Percentiles rank a stretch among this genome's conserved stretches.
Evolutionary conservation across 202 grass and related monocot species (phyloP).

Genomic region (Tripidium arundinaceum): DNA sequence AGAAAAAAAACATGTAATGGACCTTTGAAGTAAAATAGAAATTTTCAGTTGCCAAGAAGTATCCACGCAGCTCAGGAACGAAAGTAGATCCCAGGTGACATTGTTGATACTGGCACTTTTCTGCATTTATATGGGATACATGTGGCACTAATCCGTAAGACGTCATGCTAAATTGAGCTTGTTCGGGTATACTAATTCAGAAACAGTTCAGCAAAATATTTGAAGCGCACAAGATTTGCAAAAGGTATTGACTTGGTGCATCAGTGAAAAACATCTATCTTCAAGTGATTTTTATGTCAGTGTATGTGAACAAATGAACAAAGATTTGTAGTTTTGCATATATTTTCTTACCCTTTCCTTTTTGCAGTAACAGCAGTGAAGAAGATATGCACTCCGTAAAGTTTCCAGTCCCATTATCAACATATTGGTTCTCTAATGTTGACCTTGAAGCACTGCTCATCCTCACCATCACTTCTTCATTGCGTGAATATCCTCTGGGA

Average conservation of each 20-base stretch:
- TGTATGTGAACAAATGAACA: background rate
- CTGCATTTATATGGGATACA: constrained; percentile 48
- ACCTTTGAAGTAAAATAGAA: constrained; percentile 97
- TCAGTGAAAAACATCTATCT: background rate
- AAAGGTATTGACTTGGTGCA: background rate
- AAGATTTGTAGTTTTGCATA: background rate
- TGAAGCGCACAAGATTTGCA: background rate
- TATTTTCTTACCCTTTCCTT: constrained; percentile 56
- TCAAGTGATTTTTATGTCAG: background rate
- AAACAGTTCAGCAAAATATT: background rate
- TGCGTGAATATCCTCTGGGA: constrained; percentile 66
- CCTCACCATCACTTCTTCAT: constrained; percentile 26
- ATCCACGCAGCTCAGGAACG: constrained; percentile 75
- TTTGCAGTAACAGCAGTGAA: constrained; percentile 51
- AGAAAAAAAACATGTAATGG: background rate
- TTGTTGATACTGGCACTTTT: constrained; percentile 59
- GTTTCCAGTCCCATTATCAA: constrained; percentile 54
- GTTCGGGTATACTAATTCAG: background rate
- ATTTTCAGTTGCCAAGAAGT: constrained; percentile 96
- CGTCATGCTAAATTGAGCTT: background rate
- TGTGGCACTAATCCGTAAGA: constrained; percentile 9
- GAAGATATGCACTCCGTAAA: constrained; percentile 58
- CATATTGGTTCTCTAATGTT: constrained; percentile 39
- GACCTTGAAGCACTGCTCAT: constrained; percentile 23
- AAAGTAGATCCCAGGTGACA: constrained; percentile 75